phyloP scores from a whole-genome alignment of 257 asterid species.

The Echium plantagineum region DNA sequence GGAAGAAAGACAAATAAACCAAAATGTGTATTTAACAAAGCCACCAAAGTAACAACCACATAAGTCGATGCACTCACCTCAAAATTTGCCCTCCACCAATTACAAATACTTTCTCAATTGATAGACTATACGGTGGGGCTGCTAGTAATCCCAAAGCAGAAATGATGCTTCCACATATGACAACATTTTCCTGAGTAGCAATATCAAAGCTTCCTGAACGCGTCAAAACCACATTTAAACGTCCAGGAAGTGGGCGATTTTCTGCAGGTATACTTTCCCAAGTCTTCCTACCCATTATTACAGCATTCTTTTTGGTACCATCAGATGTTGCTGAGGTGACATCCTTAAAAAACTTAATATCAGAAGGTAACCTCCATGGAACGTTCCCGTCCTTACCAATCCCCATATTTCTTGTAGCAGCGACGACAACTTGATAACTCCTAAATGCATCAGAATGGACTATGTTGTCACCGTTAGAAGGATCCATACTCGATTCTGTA shows the following conservation, averaged over 20 bases:
- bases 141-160: constrained; percentile 66
- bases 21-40: neutral
- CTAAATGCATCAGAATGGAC: constrained; percentile 29
- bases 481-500: constrained; percentile 20
- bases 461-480: constrained; percentile 23
- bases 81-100: constrained; percentile 95
- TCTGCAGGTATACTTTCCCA: constrained; percentile 93
- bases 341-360: constrained; percentile 79
- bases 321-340: constrained; percentile 55
- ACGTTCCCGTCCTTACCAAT: constrained; percentile 81
- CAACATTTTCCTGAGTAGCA: constrained; percentile 52
- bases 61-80: constrained; percentile 29
- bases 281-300: constrained; percentile 92
- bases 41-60: constrained; percentile 3
- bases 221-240: constrained; percentile 83
- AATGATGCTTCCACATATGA: constrained; percentile 48
- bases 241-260: constrained; percentile 77
- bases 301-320: constrained; percentile 67
- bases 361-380: constrained; percentile 90
- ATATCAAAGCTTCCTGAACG: constrained; percentile 49
- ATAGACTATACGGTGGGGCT: constrained; percentile 46
- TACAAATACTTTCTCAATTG: constrained; percentile 71
- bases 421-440: constrained; percentile 84
- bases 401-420: constrained; percentile 86
- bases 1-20: constrained; percentile 16